Evolutionary conservation across 2,329 filamentous ascomycete species (phyloP), one percentile per base, ranked within the genome.

Genomic region (Sporothrix phasma): DNA sequence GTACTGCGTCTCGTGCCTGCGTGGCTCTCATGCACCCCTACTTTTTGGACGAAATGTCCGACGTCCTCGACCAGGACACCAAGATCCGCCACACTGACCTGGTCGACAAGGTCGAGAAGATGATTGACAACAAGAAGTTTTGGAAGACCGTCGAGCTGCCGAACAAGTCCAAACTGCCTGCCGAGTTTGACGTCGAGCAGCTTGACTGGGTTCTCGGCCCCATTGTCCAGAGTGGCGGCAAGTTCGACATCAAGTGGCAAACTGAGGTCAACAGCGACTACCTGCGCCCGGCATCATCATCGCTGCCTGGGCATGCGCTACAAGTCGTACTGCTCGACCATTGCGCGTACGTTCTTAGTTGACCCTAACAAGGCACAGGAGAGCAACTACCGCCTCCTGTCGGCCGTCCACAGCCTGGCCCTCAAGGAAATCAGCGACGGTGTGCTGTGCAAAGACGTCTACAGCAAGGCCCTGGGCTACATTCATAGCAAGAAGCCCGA

Each of bases 21-120:
- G 93, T 95, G 69, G 92, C 92, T 65, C 80, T 97, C 66, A 95
- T 97, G 87, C 91, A 91, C 60, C 91, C 93, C 66, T 99, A 94
- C 76, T 97, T 97, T 74, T 87, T 99, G 69, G 94, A 99, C 73
- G 92, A 97, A 74, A 97, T 99, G 92, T 96, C 93, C 60, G 88
- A 89, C 70, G 88, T 97, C 61, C 85, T 99, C 66, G 94, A 99
- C 72, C 88, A 92, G 69, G 95, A 97, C 75, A 97, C 96, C 80
- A 96, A 96, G 74, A 91, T 97, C 73, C 94, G 92, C 68, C 94
- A 99, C 76, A 90, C 88, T 68, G 82, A 83, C 2, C 82, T 99
- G 7, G 87, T 90, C n/a, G 86, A 90, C 71, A 94, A 92, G 76
- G 88, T 99, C 37, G 87, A 93, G 69, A 85, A 86, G 71, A 97